These are phyloP conservation scores for Fusarium abutilonis DNA, from an alignment of 2,329 filamentous ascomycete genomes.

Conservation along the genomic window DNA sequence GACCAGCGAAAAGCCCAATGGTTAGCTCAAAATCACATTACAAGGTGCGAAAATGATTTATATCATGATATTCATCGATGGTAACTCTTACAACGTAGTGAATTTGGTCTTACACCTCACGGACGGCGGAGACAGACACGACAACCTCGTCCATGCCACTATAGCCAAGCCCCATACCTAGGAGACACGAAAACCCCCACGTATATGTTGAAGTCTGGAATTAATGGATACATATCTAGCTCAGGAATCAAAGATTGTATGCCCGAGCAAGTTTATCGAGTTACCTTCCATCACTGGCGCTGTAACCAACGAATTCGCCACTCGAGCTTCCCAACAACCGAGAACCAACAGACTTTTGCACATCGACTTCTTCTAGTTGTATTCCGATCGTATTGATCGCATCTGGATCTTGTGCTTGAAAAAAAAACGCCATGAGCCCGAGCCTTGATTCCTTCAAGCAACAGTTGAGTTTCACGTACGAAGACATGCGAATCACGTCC, in stretches of 20 bases:
- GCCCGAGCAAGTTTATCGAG: constrained; percentile 60
- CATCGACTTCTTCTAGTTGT: too few species aligned
- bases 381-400: too few species aligned
- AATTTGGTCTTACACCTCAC: constrained; percentile 71
- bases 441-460: constrained; percentile 48
- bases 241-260: constrained; percentile 34
- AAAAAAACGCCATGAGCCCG: too few species aligned
- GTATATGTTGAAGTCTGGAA: constrained; percentile 64
- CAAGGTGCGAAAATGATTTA: constrained; percentile 74
- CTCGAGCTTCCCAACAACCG: constrained; percentile 46
- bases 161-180: constrained; percentile 55
- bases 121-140: constrained; percentile 60
- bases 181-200: constrained; percentile 49
- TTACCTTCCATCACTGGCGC: constrained; percentile 62
- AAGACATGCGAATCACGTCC: constrained; percentile 50
- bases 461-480: constrained; percentile 49
- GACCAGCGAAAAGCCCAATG: constrained; percentile 75
- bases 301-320: constrained; percentile 51
- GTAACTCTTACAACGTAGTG: constrained; percentile 72
- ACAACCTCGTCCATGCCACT: constrained; percentile 61
- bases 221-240: constrained; percentile 58
- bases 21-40: constrained; percentile 75
- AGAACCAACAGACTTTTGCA: constrained; percentile 47
- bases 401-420: too few species aligned
- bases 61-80: constrained; percentile 72